A percentile compares a stretch with the other conserved stretches of the same genome.
Evolutionary conservation across 1,284 basidiomycete species (phyloP).

Genomic region (Takashimella koratensis): DNA sequence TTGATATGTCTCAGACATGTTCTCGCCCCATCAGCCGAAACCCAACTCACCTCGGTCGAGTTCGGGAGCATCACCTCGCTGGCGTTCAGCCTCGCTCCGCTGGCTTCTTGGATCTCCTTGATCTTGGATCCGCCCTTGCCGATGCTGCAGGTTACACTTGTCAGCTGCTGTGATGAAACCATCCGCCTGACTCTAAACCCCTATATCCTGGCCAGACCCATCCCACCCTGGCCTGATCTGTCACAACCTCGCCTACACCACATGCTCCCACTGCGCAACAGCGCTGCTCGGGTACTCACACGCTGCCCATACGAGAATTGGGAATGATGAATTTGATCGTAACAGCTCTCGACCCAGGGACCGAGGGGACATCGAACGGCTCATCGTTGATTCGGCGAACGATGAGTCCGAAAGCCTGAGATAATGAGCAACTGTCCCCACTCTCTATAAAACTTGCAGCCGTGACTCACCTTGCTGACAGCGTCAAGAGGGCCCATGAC

Average conservation of each 20-base stretch:
- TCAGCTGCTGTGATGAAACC: too few relatives aligned
- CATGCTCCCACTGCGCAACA: too few relatives aligned
- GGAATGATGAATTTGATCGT: slow-evolving; percentile 99
- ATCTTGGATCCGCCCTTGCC: slow-evolving; percentile 97
- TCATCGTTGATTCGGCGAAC: slow-evolving; percentile 99
- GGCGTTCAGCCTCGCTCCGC: slow-evolving; percentile 91
- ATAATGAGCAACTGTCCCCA: neutral
- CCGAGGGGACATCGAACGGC: slow-evolving; percentile 94
- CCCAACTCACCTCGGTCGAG: slow-evolving; percentile 78
- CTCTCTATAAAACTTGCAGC: neutral
- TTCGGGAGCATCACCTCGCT: slow-evolving; percentile 97
- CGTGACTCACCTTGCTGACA: slow-evolving; percentile 77
- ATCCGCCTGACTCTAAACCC: neutral
- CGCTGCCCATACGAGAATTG: slow-evolving; percentile 98
- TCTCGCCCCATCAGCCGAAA: neutral
- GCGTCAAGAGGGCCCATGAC: slow-evolving; percentile 97
- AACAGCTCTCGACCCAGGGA: slow-evolving; percentile 94
- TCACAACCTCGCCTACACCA: too few relatives aligned
- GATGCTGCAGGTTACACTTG: slow-evolving; percentile 63
- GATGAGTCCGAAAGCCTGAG: slow-evolving; percentile 94
- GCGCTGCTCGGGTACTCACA: too few relatives aligned
- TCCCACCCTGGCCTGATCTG: too few relatives aligned
- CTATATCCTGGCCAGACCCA: too few relatives aligned
- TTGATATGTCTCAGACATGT: too few relatives aligned
- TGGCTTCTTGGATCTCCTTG: slow-evolving; percentile 99